A percentile compares a stretch with the other conserved stretches of the same genome.
Conservation (phyloP, 306 rosid genomes). For the Vicia faba region DNA sequence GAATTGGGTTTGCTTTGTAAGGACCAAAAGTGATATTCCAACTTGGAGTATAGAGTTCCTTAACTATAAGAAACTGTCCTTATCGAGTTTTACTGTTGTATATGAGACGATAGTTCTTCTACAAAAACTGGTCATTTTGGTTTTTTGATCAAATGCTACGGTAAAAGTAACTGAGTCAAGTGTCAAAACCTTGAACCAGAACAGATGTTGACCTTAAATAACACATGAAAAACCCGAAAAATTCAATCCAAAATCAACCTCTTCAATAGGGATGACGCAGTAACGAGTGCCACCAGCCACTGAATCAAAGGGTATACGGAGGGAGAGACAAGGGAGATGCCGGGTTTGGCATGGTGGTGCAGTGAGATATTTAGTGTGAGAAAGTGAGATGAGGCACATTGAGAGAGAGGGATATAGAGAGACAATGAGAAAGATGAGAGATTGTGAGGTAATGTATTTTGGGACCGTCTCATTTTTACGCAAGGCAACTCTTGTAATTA, state of each 20-base stretch:
- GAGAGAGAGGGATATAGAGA: background rate
- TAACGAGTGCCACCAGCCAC: background rate
- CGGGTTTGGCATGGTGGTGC: background rate
- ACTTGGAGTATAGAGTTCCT: background rate
- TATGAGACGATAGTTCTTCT: background rate
- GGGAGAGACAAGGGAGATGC: background rate
- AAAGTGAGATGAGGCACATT: background rate
- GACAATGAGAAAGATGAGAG: background rate
- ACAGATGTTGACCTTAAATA: background rate
- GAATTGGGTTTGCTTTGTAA: background rate
- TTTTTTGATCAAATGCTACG: background rate
- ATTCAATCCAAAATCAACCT: too few relatives aligned
- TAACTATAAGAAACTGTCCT: background rate
- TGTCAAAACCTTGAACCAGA: background rate
- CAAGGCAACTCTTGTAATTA: background rate
- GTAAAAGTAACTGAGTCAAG: background rate
- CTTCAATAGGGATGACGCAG: background rate
- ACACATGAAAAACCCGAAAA: background rate
- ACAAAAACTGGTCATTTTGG: background rate
- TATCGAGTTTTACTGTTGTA: background rate
- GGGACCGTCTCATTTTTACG: background rate
- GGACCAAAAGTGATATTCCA: background rate
- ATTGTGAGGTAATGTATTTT: background rate
- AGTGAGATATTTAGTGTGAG: background rate
- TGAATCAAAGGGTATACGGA: background rate